Conservation (phyloP, 306 rosid species). For the Trifolium pratense region DNA sequence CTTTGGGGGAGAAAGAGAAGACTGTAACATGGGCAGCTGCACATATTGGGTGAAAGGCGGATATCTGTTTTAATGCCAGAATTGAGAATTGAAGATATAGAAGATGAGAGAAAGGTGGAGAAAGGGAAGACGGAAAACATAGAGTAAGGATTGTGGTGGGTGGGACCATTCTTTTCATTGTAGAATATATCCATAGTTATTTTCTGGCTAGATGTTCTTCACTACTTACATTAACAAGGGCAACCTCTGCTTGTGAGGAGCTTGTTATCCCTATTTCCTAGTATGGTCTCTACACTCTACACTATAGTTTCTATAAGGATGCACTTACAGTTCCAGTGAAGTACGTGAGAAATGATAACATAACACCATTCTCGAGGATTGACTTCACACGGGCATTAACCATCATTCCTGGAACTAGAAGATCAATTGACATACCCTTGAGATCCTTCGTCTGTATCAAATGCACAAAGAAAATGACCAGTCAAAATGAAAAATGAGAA, state of each 20-base stretch:
- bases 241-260: neutral
- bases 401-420: conserved; percentile 94
- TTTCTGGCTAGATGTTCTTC: neutral
- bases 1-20: neutral
- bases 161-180: neutral
- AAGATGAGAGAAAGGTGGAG: neutral
- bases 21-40: neutral
- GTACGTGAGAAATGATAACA: conserved; percentile 89
- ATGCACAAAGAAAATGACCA: conserved; percentile 32
- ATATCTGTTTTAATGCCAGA: neutral
- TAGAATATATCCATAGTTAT: neutral
- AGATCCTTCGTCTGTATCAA: conserved; percentile 80
- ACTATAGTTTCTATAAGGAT: conserved; percentile 5
- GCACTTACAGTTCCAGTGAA: conserved; percentile 93
- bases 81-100: neutral
- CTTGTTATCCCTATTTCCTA: conserved; percentile 2
- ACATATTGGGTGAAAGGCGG: conserved; percentile 10
- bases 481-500: conserved; percentile 37
- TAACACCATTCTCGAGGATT: conserved; percentile 86
- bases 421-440: conserved; percentile 89
- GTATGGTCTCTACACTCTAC: neutral
- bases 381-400: conserved; percentile 83
- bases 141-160: conserved; percentile 7
- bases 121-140: neutral
- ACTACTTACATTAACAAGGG: neutral